These are phyloP conservation scores for Phytophthora boehmeriae DNA, from an alignment of 352 stramenopile species.

Conservation along the genomic window DNA sequence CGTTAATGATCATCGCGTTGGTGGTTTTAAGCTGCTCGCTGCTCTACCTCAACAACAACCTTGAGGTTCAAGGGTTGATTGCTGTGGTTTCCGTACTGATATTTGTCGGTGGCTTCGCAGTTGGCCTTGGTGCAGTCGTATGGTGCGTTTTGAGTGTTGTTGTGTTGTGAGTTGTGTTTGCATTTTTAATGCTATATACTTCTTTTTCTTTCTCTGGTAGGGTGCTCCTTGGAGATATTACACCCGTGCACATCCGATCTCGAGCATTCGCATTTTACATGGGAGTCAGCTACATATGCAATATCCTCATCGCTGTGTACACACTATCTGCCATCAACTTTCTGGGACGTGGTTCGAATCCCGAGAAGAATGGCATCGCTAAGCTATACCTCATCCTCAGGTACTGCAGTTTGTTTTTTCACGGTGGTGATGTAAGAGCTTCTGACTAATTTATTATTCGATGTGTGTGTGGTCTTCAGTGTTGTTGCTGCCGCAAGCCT, in stretches of 20 bases:
- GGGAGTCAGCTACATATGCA: conserved; percentile 85
- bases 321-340: conserved; percentile 81
- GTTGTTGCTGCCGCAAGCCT: conserved; percentile 44
- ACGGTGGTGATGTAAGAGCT: background rate
- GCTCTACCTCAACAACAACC: conserved; percentile 56
- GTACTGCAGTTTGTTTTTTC: conserved; percentile 12
- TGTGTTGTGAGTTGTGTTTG: conserved; percentile 43
- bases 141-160: conserved; percentile 45
- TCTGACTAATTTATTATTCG: background rate
- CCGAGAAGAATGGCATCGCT: conserved; percentile 85
- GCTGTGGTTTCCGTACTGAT: conserved; percentile 80
- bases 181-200: background rate
- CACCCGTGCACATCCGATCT: conserved; percentile 83
- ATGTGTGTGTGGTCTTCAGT: conserved; percentile 20
- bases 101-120: conserved; percentile 87
- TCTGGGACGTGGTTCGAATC: conserved; percentile 60
- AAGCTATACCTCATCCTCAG: conserved; percentile 86
- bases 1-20: conserved; percentile 76
- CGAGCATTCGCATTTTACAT: conserved; percentile 89
- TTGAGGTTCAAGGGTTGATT: conserved; percentile 58
- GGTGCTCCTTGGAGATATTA: conserved; percentile 89
- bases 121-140: conserved; percentile 81
- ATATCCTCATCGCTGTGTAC: conserved; percentile 80
- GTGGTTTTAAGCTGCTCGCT: conserved; percentile 72
- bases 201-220: conserved; percentile 31